Evolutionary conservation across 2,329 filamentous ascomycete species (phyloP), one percentile per base, ranked within the genome.

Genomic region (Simplicillium sp.): DNA sequence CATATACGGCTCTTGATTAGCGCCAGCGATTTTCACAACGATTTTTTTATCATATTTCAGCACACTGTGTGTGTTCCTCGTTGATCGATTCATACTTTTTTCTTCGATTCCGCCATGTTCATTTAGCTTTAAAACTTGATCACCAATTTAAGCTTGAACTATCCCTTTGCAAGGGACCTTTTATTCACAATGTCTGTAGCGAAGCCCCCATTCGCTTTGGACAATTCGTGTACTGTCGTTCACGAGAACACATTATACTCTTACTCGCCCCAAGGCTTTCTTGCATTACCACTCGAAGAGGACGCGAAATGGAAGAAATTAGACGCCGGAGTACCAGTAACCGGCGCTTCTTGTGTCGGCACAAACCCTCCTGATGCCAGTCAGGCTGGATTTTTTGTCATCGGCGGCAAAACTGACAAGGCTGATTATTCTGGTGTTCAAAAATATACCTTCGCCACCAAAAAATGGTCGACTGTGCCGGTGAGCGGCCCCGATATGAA

Each of bases 241-340:
- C 71, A 86, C 66, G 71, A 88, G 56, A 81, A 88, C 59, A 87
- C 80, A 11, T 77, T 97, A 40, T 97, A 94, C 66, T 80, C 84
- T 36, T 94, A 87, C 60, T 86, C 87, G 6, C 64, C 78, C 8
- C 64, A 76, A 36, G 84, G 79, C 20, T 89, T 97, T 52, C 77
- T 88, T 57, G 83, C 84, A 8, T 63, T 97, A 48, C 62, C 71
- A 11, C 64, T 97, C 47, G 64, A 75, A 47, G 62, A 79, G 48
- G 84, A 84, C 38, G 84, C 79, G 37, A 63, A 77, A 63, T 96
- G 90, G 90, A 66, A 73, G 47, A 57, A 70, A 49, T 60, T 92
- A 49, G 54, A 71, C 1, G 73, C 72, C 57, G 87, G 86, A 37
- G 72, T 81, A 45, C 67, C 79, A 14, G 84, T 95, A 16, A 79